phyloP scores from a whole-genome alignment of 1,284 basidiomycete genomes.

The Moniliella sp. region DNA sequence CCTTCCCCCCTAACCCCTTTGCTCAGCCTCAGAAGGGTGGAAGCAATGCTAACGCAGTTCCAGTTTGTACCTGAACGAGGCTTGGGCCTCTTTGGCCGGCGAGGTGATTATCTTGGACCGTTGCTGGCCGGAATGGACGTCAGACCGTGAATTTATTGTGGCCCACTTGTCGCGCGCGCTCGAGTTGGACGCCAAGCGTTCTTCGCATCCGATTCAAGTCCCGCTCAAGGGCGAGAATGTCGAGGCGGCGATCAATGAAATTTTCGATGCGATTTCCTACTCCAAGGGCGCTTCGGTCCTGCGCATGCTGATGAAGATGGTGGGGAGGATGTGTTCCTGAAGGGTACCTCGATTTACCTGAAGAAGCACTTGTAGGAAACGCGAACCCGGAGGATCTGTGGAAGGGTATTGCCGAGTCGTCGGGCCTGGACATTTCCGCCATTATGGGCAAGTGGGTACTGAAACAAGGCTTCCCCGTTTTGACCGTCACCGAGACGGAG shows the following conservation, averaged over 20 bases:
- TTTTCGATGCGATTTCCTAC: slow-evolving; percentile 36
- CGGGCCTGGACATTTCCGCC: slow-evolving; percentile 52
- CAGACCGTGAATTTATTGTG: slow-evolving; percentile 40
- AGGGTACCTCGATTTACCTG: slow-evolving; percentile 54
- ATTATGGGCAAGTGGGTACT: slow-evolving; percentile 84
- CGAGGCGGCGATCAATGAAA: slow-evolving; percentile 27
- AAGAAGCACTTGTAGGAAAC: slow-evolving; percentile 62
- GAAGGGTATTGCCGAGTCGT: slow-evolving; percentile 61
- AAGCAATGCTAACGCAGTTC: too few species aligned
- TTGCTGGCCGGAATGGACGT: slow-evolving; percentile 40
- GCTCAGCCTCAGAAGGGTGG: too few species aligned
- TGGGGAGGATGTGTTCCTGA: slow-evolving; percentile 48
- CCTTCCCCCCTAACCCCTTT: too few species aligned
- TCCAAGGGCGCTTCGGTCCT: slow-evolving; percentile 44
- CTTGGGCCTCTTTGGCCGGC: slow-evolving; percentile 64
- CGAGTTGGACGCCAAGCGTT: slow-evolving; percentile 62
- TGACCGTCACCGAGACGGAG: slow-evolving; percentile 55
- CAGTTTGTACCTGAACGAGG: slow-evolving; percentile 42
- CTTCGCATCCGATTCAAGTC: slow-evolving; percentile 85
- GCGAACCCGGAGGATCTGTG: slow-evolving; percentile 70
- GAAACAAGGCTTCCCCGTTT: slow-evolving; percentile 52
- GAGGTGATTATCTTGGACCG: slow-evolving; percentile 67
- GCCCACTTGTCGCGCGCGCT: slow-evolving; percentile 45
- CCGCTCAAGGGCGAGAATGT: slow-evolving; percentile 36
- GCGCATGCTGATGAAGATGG: slow-evolving; percentile 55